These are phyloP conservation scores for Pseudocercospora fuligena DNA, from an alignment of 2,329 filamentous ascomycete genomes.

Conservation along the genomic window DNA sequence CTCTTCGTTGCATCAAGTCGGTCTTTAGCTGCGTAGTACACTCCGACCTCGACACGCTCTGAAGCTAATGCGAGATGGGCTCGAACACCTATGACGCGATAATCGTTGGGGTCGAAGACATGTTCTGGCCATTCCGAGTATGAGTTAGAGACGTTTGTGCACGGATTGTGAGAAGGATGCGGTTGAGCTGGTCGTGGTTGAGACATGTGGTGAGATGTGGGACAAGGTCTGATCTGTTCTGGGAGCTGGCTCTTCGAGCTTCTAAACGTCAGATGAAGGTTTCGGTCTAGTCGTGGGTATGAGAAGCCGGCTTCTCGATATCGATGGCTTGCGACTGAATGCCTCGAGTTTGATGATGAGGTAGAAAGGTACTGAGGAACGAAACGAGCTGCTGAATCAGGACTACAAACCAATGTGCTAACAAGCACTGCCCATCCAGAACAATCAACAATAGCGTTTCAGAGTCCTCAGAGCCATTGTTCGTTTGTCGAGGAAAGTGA, in stretches of 20 bases:
- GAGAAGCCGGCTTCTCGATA: too few species aligned
- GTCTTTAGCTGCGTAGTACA: background rate
- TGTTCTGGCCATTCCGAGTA: background rate
- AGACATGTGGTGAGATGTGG: background rate
- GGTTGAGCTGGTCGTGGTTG: background rate
- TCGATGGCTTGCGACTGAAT: too few species aligned
- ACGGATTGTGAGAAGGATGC: background rate
- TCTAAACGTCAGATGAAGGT: too few species aligned
- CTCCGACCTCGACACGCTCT: background rate
- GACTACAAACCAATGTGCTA: background rate
- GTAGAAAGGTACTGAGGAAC: background rate
- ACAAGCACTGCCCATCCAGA: background rate
- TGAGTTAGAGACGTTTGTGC: background rate
- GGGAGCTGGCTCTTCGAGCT: too few species aligned
- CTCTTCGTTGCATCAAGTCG: background rate
- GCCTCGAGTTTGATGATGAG: too few species aligned
- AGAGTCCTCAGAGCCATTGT: background rate
- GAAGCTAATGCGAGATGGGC: background rate
- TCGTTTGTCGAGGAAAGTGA: background rate
- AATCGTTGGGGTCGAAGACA: background rate
- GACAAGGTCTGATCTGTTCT: background rate
- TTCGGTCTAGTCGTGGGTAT: too few species aligned
- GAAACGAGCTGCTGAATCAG: background rate
- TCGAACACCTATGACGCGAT: background rate
- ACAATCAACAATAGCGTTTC: background rate